phyloP scores from a whole-genome alignment of 306 rosid genomes.

The Citrullus colocynthis region DNA sequence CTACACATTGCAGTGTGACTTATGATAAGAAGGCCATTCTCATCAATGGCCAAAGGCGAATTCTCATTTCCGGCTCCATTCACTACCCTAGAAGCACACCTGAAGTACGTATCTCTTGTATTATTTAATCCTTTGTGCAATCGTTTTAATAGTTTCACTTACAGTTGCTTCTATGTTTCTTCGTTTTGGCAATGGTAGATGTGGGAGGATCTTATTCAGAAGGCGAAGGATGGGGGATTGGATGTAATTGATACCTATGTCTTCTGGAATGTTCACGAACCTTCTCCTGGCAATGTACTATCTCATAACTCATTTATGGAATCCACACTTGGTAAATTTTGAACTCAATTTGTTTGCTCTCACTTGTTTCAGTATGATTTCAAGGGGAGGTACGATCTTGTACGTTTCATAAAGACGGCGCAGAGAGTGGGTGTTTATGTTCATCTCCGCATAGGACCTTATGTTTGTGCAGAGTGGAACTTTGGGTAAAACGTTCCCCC shows the following conservation, averaged over 20 bases:
- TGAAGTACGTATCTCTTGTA: slow-evolving; percentile 28
- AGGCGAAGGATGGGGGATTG: slow-evolving; percentile 87
- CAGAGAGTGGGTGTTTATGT: slow-evolving; percentile 79
- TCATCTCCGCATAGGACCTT: slow-evolving; percentile 97
- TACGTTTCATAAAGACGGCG: slow-evolving; percentile 72
- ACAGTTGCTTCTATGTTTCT: slow-evolving; percentile 4
- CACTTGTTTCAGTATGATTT: slow-evolving; percentile 60
- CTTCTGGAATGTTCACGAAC: slow-evolving; percentile 94
- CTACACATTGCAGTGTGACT: slow-evolving; percentile 44
- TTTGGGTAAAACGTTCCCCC: slow-evolving; percentile 50
- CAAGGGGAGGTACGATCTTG: slow-evolving; percentile 84
- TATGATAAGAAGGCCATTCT: slow-evolving; percentile 74
- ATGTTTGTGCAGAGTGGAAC: slow-evolving; percentile 95
- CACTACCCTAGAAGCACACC: slow-evolving; percentile 98
- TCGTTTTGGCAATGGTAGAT: slow-evolving; percentile 45
- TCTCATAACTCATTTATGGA: slow-evolving; percentile 17
- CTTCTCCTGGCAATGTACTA: slow-evolving; percentile 80
- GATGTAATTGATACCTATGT: slow-evolving; percentile 89
- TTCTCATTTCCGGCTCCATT: slow-evolving; percentile 89
- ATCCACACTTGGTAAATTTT: slow-evolving; percentile 5
- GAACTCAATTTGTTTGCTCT: neutral
- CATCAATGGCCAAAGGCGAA: slow-evolving; percentile 74
- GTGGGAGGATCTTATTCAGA: slow-evolving; percentile 92
- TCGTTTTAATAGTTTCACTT: neutral
- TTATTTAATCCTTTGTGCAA: neutral